Conservation (phyloP, 2,329 filamentous ascomycete genomes). For the Boeremia lycopersici region DNA sequence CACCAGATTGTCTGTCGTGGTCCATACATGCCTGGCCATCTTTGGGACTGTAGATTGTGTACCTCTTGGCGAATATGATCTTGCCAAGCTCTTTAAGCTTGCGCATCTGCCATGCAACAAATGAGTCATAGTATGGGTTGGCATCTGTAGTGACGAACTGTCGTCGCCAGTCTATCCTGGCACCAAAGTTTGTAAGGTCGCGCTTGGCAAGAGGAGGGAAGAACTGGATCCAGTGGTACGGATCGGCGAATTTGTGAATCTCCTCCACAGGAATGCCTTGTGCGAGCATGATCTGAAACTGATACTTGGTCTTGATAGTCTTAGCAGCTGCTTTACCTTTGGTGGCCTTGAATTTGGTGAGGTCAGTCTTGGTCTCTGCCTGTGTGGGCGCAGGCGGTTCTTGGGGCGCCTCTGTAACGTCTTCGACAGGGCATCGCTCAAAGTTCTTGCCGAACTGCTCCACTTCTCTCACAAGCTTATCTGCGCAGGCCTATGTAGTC, state of each 20-base stretch:
- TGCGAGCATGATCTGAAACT: constrained; percentile 92
- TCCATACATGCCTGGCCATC: constrained; percentile 88
- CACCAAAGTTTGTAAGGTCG: constrained; percentile 83
- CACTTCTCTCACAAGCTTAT: constrained; percentile 91
- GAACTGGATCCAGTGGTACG: constrained; percentile 88
- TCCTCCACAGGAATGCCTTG: constrained; percentile 86
- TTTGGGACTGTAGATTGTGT: constrained; percentile 88
- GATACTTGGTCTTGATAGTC: constrained; percentile 91
- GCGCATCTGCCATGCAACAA: constrained; percentile 97
- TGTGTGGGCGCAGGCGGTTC: constrained; percentile 65
- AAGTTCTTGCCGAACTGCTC: constrained; percentile 88
- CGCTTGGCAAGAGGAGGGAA: constrained; percentile 83
- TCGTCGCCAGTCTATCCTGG: constrained; percentile 89
- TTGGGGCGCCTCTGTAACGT: constrained; percentile 52
- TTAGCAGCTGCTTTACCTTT: constrained; percentile 87
- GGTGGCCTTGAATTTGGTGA: constrained; percentile 82
- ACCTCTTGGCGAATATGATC: constrained; percentile 90
- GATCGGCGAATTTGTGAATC: constrained; percentile 90
- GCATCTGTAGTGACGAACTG: constrained; percentile 94
- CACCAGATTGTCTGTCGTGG: constrained; percentile 80
- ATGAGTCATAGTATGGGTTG: constrained; percentile 95
- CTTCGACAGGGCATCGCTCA: constrained; percentile 65
- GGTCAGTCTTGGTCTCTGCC: constrained; percentile 73
- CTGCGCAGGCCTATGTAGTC: constrained; percentile 70
- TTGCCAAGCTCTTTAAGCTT: constrained; percentile 86